phyloP scores from a whole-genome alignment of 139 green algal species.

The Picochlorum sp. region DNA sequence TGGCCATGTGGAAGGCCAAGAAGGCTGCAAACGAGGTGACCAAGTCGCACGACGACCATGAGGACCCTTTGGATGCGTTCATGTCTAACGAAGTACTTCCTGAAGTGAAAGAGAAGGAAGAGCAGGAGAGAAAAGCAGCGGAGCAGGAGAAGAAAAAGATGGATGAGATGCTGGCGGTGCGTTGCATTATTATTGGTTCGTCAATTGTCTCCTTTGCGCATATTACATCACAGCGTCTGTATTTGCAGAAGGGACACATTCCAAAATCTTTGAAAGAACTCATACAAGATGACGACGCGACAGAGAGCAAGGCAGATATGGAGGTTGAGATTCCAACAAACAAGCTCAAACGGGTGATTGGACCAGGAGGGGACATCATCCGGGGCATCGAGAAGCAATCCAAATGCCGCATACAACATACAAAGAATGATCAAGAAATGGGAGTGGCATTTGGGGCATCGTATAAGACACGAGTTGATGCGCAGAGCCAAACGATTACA shows the following conservation, averaged over 20 bases:
- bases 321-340: conserved; percentile 50
- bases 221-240: conserved; percentile 2
- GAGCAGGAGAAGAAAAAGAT: conserved; percentile 26
- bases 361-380: conserved; percentile 67
- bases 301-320: conserved; percentile 53
- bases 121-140: conserved; percentile 28
- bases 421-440: conserved; percentile 72
- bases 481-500: conserved; percentile 43
- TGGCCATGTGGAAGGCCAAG: neutral
- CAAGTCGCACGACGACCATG: conserved; percentile 37
- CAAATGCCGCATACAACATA: conserved; percentile 67
- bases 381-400: conserved; percentile 70
- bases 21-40: conserved; percentile 11
- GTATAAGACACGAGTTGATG: neutral
- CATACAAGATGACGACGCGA: conserved; percentile 32
- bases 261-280: conserved; percentile 18
- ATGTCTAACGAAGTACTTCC: conserved; percentile 64
- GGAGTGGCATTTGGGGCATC: conserved; percentile 54
- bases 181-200: neutral
- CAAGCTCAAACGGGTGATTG: conserved; percentile 79
- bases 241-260: conserved; percentile 37
- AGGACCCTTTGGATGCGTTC: conserved; percentile 78
- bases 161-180: conserved; percentile 2
- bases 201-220: conserved; percentile 22
- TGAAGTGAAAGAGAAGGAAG: conserved; percentile 57